These are phyloP conservation scores for Raphanus hybrid DNA, from an alignment of 441 rosid genomes.

Conservation along the genomic window DNA sequence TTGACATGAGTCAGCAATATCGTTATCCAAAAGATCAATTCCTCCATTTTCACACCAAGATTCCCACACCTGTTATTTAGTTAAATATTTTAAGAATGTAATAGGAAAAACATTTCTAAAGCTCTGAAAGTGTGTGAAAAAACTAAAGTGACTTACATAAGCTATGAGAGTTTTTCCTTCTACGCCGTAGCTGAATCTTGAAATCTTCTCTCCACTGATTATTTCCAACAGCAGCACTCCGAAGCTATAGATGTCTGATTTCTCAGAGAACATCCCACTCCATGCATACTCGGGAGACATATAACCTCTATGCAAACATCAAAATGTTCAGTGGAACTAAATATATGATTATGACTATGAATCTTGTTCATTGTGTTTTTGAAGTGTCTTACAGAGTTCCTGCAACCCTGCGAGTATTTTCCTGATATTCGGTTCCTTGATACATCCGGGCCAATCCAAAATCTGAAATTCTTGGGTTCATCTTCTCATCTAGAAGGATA, in stretches of 20 bases:
- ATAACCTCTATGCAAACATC: conserved; percentile 1
- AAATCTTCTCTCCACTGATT: conserved; percentile 29
- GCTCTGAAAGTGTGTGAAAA: background rate
- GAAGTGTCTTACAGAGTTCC: conserved; percentile 32
- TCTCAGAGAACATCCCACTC: conserved; percentile 44
- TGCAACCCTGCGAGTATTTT: conserved; percentile 39
- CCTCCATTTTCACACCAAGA: conserved; percentile 24
- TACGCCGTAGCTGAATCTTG: conserved; percentile 39
- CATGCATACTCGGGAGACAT: conserved; percentile 28
- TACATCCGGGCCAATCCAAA: conserved; percentile 41
- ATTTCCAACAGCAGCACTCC: conserved; percentile 3
- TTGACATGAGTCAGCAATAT: background rate
- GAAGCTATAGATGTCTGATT: conserved; percentile 61
- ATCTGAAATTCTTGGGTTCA: conserved; percentile 38
- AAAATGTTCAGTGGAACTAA: no score
- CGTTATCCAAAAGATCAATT: conserved; percentile 10
- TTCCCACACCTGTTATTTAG: conserved; percentile 20
- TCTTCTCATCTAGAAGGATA: conserved; percentile 33
- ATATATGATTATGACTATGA: background rate
- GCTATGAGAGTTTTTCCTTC: conserved; percentile 43
- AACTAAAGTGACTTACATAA: conserved; percentile 40
- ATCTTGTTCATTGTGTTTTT: background rate
- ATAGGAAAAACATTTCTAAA: background rate
- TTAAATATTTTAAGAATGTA: background rate
- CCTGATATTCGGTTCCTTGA: conserved; percentile 36